Evolutionary conservation across 2,329 filamentous ascomycete species (phyloP), one percentile per base, ranked within the genome.

Genomic region (Amauroascus niger): DNA sequence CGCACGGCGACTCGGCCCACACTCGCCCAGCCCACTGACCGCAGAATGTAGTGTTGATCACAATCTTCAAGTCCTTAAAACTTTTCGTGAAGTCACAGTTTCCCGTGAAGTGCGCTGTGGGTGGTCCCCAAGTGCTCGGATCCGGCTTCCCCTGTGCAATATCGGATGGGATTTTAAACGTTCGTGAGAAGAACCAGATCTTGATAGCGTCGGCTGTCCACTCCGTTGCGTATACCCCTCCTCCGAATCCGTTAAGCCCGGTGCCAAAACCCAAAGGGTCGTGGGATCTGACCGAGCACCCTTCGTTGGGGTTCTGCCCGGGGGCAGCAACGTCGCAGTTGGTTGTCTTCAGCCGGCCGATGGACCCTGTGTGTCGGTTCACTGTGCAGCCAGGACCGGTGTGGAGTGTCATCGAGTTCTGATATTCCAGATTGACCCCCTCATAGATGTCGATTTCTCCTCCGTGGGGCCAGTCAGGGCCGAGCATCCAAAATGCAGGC

Each of bases 11-110:
- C 1, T 37, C 32, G 5, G 35, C 32, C 58, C 58, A 60, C 26
- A 53, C 52, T 3, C 32, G 47, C 20, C 77, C 77, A 6, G 77
- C 77, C 76, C 77, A 80, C 51, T 77, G 74, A 32, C 78, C 77
- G 56, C 77, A 79, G 64, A 79, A 79, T 0, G 75, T 76, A 1
- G 71, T 75, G 58, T 79, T 74, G 53, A 79, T 73, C 20, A 78
- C 65, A 46, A 74, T 68, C 16, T 68, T 64, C 53, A 73, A 68
- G 7, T 66, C 52, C 43, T 64, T 64, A 61, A 75, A 74, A n/a
- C 68, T 67, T 8, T 62, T 61, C 32, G 65, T 63, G 22, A 75
- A 66, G 50, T 70, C 64, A 60, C 71, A 74, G 18, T 66, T 57
- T n/a, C 69, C 67, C 54, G 67, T 55, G 49, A 77, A 72, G 54